phyloP scores from a whole-genome alignment of 2,329 filamentous ascomycete species.

The Sporothrix pseudoabietina region DNA sequence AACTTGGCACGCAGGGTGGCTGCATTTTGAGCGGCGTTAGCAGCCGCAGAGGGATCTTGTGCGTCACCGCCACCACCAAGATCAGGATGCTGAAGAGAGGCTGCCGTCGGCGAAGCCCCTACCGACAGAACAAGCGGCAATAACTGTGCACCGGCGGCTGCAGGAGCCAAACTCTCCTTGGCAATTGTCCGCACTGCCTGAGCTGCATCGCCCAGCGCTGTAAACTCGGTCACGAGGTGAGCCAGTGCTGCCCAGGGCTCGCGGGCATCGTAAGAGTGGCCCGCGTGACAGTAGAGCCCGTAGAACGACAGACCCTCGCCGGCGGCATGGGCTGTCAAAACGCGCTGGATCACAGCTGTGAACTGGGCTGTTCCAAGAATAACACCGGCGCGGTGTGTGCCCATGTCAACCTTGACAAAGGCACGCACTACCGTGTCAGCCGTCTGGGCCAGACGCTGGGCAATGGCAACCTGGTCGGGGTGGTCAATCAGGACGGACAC shows the following conservation, averaged over 20 bases:
- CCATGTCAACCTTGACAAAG: conserved; percentile 76
- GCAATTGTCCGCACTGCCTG: conserved; percentile 27
- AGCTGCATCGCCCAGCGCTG: conserved; percentile 53
- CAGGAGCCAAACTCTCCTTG: background rate
- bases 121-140: conserved; percentile 61
- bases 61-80: conserved; percentile 31
- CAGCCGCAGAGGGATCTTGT: background rate
- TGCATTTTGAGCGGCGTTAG: conserved; percentile 35
- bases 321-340: conserved; percentile 44
- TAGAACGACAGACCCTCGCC: conserved; percentile 49
- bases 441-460: conserved; percentile 35
- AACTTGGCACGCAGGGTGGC: conserved; percentile 48
- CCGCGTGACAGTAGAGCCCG: conserved; percentile 74
- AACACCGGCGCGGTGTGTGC: conserved; percentile 70
- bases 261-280: conserved; percentile 67
- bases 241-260: conserved; percentile 58
- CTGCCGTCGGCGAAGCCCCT: conserved; percentile 75
- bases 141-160: background rate
- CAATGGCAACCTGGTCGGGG: conserved; percentile 56
- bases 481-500: conserved; percentile 73
- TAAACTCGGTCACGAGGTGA: conserved; percentile 62
- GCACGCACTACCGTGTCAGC: conserved; percentile 50
- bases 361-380: conserved; percentile 52
- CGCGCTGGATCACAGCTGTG: conserved; percentile 48
- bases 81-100: conserved; percentile 61